phyloP scores from a whole-genome alignment of 441 rosid genomes.

The Erodium texanum region DNA sequence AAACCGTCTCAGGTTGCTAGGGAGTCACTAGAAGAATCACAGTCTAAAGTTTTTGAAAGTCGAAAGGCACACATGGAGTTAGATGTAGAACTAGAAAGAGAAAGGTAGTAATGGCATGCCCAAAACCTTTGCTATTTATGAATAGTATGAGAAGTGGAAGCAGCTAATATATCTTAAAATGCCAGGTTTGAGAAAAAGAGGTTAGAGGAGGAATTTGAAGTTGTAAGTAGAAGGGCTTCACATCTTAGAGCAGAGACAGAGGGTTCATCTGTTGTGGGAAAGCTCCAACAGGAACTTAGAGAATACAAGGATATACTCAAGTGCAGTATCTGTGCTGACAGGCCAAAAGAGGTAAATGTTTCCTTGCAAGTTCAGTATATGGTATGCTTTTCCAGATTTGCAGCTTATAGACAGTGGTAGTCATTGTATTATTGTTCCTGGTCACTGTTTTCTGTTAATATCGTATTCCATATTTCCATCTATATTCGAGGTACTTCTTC shows the following conservation, averaged over 20 bases:
- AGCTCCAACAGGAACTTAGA: slow-evolving; percentile 67
- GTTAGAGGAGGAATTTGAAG: slow-evolving; percentile 68
- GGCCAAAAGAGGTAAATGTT: slow-evolving; percentile 74
- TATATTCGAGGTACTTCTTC: neutral
- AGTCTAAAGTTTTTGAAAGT: slow-evolving; percentile 49
- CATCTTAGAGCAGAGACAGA: slow-evolving; percentile 51
- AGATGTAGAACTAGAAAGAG: slow-evolving; percentile 58
- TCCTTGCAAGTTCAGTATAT: neutral
- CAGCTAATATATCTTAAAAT: slow-evolving; percentile 6
- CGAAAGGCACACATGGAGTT: slow-evolving; percentile 42
- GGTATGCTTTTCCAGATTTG: neutral
- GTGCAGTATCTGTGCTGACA: slow-evolving; percentile 79
- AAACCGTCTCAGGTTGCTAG: slow-evolving; percentile 52
- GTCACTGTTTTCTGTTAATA: neutral
- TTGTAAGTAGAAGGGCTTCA: slow-evolving; percentile 51
- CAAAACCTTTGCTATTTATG: neutral
- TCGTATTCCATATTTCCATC: neutral
- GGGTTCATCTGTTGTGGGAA: slow-evolving; percentile 62
- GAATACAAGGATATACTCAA: slow-evolving; percentile 87
- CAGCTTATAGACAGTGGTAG: neutral
- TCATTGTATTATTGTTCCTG: neutral
- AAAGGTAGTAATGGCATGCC: slow-evolving; percentile 42
- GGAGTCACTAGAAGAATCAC: slow-evolving; percentile 58
- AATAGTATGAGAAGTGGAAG: neutral
- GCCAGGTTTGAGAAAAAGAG: slow-evolving; percentile 73